These are phyloP conservation scores for Setaria viridis DNA, from an alignment of 202 grass and related monocot genomes.

Conservation along the genomic window DNA sequence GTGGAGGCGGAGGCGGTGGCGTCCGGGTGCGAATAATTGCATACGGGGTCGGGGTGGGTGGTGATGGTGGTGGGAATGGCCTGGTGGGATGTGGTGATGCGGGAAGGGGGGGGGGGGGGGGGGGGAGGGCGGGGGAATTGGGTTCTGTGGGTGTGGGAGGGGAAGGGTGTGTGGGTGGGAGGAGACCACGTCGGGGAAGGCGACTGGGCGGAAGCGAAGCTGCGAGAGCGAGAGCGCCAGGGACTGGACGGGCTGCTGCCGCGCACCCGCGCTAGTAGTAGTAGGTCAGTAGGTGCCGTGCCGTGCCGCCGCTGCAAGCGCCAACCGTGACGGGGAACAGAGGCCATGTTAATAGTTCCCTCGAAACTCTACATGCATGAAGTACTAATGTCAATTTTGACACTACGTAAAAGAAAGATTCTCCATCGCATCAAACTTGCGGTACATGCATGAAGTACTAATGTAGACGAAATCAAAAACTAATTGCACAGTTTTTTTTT, in stretches of 20 bases:
- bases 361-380: too few relatives aligned
- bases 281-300: too few relatives aligned
- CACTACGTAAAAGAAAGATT: too few relatives aligned
- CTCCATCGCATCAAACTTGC: too few relatives aligned
- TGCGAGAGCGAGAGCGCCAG: neutral
- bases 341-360: too few relatives aligned
- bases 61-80: neutral
- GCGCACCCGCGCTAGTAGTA: neutral
- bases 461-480: too few relatives aligned
- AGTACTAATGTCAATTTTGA: too few relatives aligned
- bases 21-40: constrained; percentile 37
- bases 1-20: neutral
- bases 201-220: constrained; percentile 10
- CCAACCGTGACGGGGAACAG: neutral
- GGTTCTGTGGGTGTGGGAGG: constrained; percentile 45
- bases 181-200: constrained; percentile 70
- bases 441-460: too few relatives aligned
- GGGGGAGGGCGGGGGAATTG: constrained; percentile 29
- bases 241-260: constrained; percentile 8
- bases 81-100: constrained; percentile 28
- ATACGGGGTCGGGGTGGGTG: constrained; percentile 11
- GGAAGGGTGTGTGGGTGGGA: constrained; percentile 71
- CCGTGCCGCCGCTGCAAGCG: constrained; percentile 13
- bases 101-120: constrained; percentile 29
- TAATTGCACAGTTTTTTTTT: too few relatives aligned